These are phyloP conservation scores for Lasiodiplodia theobromae DNA, from an alignment of 2,329 filamentous ascomycete species.

Conservation along the genomic window DNA sequence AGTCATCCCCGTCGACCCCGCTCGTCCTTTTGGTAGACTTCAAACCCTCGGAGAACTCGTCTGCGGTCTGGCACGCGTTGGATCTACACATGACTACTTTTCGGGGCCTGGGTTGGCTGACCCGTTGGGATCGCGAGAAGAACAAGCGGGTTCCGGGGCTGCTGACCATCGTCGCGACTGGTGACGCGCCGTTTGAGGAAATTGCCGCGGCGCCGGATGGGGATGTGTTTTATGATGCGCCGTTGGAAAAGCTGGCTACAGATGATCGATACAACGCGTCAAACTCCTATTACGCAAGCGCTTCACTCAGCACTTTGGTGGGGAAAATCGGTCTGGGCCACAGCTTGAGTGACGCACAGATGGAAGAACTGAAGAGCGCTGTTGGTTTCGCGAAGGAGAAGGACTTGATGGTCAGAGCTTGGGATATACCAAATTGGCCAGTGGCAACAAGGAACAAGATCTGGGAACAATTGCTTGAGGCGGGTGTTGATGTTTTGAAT, in stretches of 20 bases:
- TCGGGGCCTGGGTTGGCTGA: slow-evolving; percentile 21
- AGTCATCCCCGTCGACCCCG: slow-evolving; percentile 16
- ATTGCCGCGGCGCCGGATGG: slow-evolving; percentile 1
- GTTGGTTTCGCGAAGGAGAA: neutral
- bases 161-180: slow-evolving; percentile 30
- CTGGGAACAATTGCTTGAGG: slow-evolving; percentile 63
- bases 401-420: slow-evolving; percentile 66
- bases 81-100: slow-evolving; percentile 10
- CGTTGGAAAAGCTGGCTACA: slow-evolving; percentile 22
- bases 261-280: neutral
- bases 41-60: slow-evolving; percentile 5
- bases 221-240: slow-evolving; percentile 30
- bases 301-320: neutral
- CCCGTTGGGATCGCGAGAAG: slow-evolving; percentile 22
- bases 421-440: slow-evolving; percentile 67
- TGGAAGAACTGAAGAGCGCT: neutral
- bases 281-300: slow-evolving; percentile 14
- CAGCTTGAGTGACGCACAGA: neutral
- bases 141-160: neutral
- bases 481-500: slow-evolving; percentile 68
- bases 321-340: neutral
- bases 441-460: slow-evolving; percentile 60
- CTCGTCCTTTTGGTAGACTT: slow-evolving; percentile 31
- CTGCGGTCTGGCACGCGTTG: slow-evolving; percentile 16
- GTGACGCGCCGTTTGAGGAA: slow-evolving; percentile 25